Evolutionary conservation across 2,329 filamentous ascomycete species (phyloP).

Genomic region (Xylariaceae sp.): DNA sequence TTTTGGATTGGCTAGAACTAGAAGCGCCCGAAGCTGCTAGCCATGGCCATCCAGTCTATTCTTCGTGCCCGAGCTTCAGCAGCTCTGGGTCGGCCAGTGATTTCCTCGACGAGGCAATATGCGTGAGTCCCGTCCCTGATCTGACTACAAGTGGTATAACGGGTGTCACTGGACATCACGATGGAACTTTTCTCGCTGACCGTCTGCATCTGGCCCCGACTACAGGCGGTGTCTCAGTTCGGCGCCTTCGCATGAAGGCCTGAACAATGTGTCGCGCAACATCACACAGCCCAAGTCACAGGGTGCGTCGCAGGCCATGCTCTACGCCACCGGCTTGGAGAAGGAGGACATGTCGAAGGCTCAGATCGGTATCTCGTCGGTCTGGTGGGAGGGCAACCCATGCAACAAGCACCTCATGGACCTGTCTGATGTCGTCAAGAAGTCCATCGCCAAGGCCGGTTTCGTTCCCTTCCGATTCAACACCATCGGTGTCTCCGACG

Average conservation of each 20-base stretch:
- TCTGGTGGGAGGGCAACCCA: slow-evolving; percentile 97
- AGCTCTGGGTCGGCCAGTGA: slow-evolving; percentile 27
- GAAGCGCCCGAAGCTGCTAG: slow-evolving; percentile 4
- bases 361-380: slow-evolving; percentile 94
- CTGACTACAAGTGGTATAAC: too few species aligned
- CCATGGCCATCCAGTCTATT: slow-evolving; percentile 30
- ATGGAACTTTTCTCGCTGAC: slow-evolving; percentile 8
- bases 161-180: not conserved
- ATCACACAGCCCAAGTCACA: slow-evolving; percentile 98
- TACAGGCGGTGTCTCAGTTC: slow-evolving; percentile 47
- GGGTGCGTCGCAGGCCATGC: slow-evolving; percentile 97
- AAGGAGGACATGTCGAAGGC: slow-evolving; percentile 91
- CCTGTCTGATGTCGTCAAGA: slow-evolving; percentile 68
- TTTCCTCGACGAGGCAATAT: slow-evolving; percentile 27
- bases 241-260: slow-evolving; percentile 48
- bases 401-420: slow-evolving; percentile 99
- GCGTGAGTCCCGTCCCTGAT: slow-evolving; percentile 22
- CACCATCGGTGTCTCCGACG: slow-evolving; percentile 95
- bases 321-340: slow-evolving; percentile 86
- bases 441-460: slow-evolving; percentile 61
- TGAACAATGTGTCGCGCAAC: slow-evolving; percentile 77
- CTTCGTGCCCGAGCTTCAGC: slow-evolving; percentile 30
- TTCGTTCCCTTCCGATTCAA: slow-evolving; percentile 97
- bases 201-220: not conserved
- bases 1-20: slow-evolving; percentile 3